These are phyloP conservation scores for Alternaria dauci DNA, from an alignment of 2,329 filamentous ascomycete species.

Conservation along the genomic window DNA sequence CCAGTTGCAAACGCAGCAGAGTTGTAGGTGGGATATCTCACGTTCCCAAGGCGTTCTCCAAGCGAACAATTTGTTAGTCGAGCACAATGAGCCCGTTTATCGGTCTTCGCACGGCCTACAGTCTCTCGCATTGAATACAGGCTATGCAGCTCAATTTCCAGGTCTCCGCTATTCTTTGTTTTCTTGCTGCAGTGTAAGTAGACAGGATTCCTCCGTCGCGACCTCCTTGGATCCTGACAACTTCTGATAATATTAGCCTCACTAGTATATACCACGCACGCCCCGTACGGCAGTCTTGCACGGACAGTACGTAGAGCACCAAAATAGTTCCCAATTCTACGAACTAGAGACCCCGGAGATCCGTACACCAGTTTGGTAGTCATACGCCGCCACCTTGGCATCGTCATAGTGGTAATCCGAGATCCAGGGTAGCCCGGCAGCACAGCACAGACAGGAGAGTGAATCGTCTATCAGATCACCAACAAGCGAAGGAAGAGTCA, in stretches of 20 bases:
- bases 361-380: background rate
- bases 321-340: background rate
- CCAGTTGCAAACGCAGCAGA: background rate
- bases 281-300: background rate
- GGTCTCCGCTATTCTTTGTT: background rate
- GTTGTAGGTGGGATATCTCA: background rate
- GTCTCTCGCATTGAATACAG: background rate
- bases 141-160: background rate
- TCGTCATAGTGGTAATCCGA: background rate
- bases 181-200: background rate
- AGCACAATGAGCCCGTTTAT: background rate
- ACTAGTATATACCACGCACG: background rate
- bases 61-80: background rate
- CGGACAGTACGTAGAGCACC: background rate
- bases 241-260: background rate
- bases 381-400: background rate
- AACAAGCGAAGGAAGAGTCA: background rate
- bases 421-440: too few relatives aligned
- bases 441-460: background rate
- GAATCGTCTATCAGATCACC: background rate
- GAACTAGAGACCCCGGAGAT: background rate
- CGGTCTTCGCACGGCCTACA: background rate
- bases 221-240: background rate
- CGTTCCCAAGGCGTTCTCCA: background rate
- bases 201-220: background rate